Base-by-base conservation (phyloP, 257 asterid species). In the Coffea eugenioides region DNA sequence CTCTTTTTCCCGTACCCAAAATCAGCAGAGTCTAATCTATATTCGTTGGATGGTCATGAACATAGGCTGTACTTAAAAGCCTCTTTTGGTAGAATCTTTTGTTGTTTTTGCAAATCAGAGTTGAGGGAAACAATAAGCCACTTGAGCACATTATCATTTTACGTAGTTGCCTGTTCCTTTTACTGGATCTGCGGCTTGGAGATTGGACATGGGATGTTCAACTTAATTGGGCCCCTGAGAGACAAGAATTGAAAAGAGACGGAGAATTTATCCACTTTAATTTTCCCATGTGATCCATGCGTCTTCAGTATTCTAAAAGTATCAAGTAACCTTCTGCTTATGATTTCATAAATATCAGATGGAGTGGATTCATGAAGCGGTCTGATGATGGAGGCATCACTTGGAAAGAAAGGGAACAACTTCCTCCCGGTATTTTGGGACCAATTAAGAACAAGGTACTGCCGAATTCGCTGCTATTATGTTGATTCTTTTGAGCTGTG, bases 401-500 rank as follows among this genome's bases (percentile, higher is more conserved):
- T 68, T 96, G 99, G 99, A 86, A 93, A 15, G 90, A 71, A 72
- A 91, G 98, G 83, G 87, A 88, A 76, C 99, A 96, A 72, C 97
- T 93, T 73, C 98, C 98, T 82, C 99, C 99, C 56, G 98, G 99
- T 80, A 92, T 96, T 85, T 77, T 96, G 80, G 99, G 99, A 79
- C 98, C 99, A 41, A 93, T 89, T 43, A 96, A 95, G 85, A 96
- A 92, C 79, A 95, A 95, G 97, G 98, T 90, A 83, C 75, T 73
- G 25, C 31, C 51, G 13, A 75, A 69, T 71, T 71, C 36, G 52
- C 74, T 57, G 11, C 36, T 82, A 48, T 36, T 34, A 46, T 78
- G 39, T n/a, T 7, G 14, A 45, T 45, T 41, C 23, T 68, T 52
- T 36, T 74, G 57, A 75, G 45, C 52, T 72, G 56, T 27, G 2